Evolutionary conservation across 169 alveolate genomes (phyloP), one percentile per base, ranked within the genome.

Genomic region (Cardiosporidium cionae): DNA sequence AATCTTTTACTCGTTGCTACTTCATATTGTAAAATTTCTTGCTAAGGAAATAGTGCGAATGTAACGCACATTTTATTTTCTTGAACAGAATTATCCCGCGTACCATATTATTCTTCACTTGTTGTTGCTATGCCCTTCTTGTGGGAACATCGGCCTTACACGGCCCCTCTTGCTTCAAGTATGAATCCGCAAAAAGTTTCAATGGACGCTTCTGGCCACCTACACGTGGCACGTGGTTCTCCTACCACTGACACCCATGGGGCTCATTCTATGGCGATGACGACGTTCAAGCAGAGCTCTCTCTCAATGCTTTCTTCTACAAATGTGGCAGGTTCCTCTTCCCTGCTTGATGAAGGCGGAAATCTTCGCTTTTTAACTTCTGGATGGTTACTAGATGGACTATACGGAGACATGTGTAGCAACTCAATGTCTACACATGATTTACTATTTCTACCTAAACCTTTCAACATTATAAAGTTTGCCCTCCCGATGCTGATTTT

Each of bases 401-500:
- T 74, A 23, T 63, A 83, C 28, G 90, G 90, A 32, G 72, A 79
- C 66, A 80, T 54, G 72, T 66, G 78, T 36, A 35, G 81, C 52
- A 79, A 70, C 33, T 62, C 80, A 28, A 79, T 84, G 72, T 58
- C 74, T 7, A 80, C 83, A 27, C 32, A 84, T 2, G 90, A 85
- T 65, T 79, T 85, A 7, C 82, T 84, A 70, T 85, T 85, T 72
- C 63, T 84, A 0, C 90, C 90, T 7, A 85, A 85, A 68, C 90
- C 90, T 2, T 52, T 88, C n/a, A 86, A 85, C 65, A 33, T 85
- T n/a, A 82, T 85, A 22, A 70, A 62, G 23, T 72, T 80, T 70
- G 90, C 89, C 0, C 74, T 85, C 5, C 90, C 90, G 2, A 84
- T 84, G 27, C 74, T 85, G 52, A 89, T 85, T 54, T 78, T 85